Conservation (phyloP, 2,329 filamentous ascomycete species). For the Plenodomus biglobosus region DNA sequence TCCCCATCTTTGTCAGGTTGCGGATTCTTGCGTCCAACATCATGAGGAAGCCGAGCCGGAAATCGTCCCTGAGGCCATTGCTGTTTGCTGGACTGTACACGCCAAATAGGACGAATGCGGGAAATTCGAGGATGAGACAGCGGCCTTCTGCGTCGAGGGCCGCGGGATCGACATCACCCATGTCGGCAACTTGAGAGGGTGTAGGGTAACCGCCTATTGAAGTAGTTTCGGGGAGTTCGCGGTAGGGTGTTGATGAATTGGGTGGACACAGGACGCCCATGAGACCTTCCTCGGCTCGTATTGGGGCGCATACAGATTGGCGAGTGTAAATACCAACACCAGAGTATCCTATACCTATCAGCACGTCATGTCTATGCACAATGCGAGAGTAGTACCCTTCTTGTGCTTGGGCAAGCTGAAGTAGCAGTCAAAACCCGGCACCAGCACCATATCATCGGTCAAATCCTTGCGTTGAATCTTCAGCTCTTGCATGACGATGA, state of each 20-base stretch:
- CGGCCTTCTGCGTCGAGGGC: constrained; percentile 87
- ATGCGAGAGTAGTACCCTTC: constrained; percentile 63
- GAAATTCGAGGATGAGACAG: constrained; percentile 88
- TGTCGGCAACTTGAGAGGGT: constrained; percentile 63
- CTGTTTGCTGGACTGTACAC: constrained; percentile 90
- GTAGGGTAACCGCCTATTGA: constrained; percentile 89
- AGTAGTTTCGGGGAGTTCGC: constrained; percentile 70
- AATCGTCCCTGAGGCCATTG: constrained; percentile 80
- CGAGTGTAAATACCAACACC: constrained; percentile 94
- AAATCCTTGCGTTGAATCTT: constrained; percentile 96
- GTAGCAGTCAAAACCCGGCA: constrained; percentile 93
- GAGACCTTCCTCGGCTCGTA: constrained; percentile 91
- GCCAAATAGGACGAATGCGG: constrained; percentile 89
- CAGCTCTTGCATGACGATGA: constrained; percentile 91
- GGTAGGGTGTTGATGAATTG: constrained; percentile 68
- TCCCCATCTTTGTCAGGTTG: constrained; percentile 78
- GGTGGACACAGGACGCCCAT: constrained; percentile 77
- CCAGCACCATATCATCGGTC: constrained; percentile 90
- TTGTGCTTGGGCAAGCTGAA: constrained; percentile 93
- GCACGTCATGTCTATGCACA: constrained; percentile 7
- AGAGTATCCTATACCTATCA: constrained; percentile 70
- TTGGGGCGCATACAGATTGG: constrained; percentile 80
- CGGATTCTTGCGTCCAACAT: constrained; percentile 81
- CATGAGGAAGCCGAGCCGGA: constrained; percentile 76
- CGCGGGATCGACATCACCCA: constrained; percentile 62